These are phyloP conservation scores for Xylaria bambusicola DNA, from an alignment of 495 filamentous ascomycete species.

Conservation along the genomic window DNA sequence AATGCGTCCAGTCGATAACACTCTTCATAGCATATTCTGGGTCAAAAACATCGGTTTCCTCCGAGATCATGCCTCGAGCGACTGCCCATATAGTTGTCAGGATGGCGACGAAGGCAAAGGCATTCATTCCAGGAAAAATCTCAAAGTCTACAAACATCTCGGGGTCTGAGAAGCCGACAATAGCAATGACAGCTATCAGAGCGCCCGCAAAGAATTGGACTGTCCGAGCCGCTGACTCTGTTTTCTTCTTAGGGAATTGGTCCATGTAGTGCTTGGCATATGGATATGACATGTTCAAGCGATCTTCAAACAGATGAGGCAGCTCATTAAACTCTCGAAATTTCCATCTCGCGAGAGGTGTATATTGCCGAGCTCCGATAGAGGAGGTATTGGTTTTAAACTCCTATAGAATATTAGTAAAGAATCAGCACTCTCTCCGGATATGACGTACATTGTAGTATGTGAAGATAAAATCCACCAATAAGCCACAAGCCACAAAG, in stretches of 20 bases:
- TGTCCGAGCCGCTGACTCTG: slow-evolving; percentile 76
- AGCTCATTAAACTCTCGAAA: slow-evolving; percentile 98
- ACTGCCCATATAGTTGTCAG: slow-evolving; percentile 71
- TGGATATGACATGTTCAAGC: slow-evolving; percentile 91
- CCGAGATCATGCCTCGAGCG: slow-evolving; percentile 75
- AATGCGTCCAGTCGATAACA: slow-evolving; percentile 90
- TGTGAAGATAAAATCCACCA: slow-evolving; percentile 85
- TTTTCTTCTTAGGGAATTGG: slow-evolving; percentile 95
- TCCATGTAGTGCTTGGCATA: slow-evolving; percentile 91
- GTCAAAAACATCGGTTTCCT: slow-evolving; percentile 88
- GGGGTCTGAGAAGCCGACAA: slow-evolving; percentile 80
- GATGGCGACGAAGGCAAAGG: slow-evolving; percentile 40
- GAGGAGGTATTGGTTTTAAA: slow-evolving; percentile 89
- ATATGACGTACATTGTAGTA: slow-evolving; percentile 77
- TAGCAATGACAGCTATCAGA: slow-evolving; percentile 75
- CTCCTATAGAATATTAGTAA: slow-evolving; percentile 56
- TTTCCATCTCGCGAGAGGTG: slow-evolving; percentile 94
- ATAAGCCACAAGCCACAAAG: slow-evolving; percentile 76
- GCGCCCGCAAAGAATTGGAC: slow-evolving; percentile 86
- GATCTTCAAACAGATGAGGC: slow-evolving; percentile 83
- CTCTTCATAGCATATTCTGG: slow-evolving; percentile 85
- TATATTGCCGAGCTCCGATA: slow-evolving; percentile 78
- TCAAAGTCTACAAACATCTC: slow-evolving; percentile 92
- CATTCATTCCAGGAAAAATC: slow-evolving; percentile 63
- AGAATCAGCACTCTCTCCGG: too few relatives aligned